Conservation (phyloP, 768 basidiomycete species). For the Leccinum incarnatum region DNA sequence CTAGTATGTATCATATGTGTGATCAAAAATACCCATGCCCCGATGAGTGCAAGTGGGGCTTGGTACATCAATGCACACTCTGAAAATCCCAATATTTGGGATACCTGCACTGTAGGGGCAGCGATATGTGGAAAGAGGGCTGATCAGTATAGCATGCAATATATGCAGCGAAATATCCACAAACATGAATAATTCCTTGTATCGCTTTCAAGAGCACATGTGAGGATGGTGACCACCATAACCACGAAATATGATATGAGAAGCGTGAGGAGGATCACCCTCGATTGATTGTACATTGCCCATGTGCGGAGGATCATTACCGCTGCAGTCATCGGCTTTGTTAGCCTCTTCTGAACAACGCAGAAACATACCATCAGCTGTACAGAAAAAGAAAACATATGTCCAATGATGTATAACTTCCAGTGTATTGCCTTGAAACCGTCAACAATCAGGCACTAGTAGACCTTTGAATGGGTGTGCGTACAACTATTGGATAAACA, state of each 20-base stretch:
- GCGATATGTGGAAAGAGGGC: no score
- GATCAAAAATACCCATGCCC: neutral
- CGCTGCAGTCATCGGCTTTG: neutral
- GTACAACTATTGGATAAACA: neutral
- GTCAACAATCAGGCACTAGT: neutral
- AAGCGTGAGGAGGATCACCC: neutral
- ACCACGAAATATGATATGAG: neutral
- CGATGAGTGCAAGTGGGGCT: neutral
- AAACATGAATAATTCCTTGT: neutral
- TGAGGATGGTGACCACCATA: neutral
- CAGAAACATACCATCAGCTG: neutral
- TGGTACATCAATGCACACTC: fast-evolving
- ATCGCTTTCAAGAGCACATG: no score
- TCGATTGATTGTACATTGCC: neutral
- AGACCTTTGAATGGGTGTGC: neutral
- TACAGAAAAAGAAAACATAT: neutral
- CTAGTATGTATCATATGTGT: neutral
- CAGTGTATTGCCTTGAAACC: neutral
- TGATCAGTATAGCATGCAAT: neutral
- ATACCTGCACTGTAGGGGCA: neutral
- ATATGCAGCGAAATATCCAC: neutral
- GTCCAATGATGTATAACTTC: neutral
- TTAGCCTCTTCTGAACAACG: neutral
- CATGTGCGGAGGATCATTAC: neutral
- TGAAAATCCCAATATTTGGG: neutral